A percentile compares a stretch with the other conserved stretches of the same genome.
Evolutionary conservation across 192 early-diverging fungal species (phyloP).

Genomic region (Backusella tarrabulga): DNA sequence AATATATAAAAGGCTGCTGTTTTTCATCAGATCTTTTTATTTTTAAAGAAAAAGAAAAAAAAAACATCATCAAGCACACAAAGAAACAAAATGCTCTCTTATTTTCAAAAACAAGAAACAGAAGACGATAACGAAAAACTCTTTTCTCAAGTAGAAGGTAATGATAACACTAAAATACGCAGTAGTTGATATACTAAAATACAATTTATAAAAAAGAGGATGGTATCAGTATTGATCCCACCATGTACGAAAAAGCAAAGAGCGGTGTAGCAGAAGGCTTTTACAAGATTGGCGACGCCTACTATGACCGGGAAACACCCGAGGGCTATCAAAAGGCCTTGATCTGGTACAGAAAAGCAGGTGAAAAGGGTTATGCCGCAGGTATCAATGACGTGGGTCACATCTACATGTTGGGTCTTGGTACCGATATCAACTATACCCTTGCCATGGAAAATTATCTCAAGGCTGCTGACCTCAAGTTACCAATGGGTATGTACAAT

Average conservation of each 20-base stretch:
- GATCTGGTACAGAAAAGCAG: background rate
- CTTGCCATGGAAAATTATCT: background rate
- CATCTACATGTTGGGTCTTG: background rate
- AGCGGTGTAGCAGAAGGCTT: background rate
- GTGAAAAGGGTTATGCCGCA: background rate
- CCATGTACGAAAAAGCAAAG: background rate
- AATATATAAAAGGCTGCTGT: background rate
- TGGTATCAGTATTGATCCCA: background rate
- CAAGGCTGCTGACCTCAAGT: background rate
- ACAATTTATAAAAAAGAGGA: background rate
- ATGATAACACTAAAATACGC: background rate
- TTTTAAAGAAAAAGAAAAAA: background rate
- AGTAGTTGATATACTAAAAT: background rate
- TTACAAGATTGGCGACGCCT: background rate
- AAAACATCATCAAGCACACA: too few species aligned
- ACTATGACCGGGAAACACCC: background rate
- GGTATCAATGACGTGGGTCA: background rate
- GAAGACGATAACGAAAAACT: background rate
- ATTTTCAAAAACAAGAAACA: background rate
- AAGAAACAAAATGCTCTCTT: background rate
- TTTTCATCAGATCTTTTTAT: background rate
- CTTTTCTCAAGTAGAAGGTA: background rate
- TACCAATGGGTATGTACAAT: background rate
- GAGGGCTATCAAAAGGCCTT: background rate
- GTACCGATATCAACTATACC: background rate